Evolutionary conservation across 2,329 filamentous ascomycete genomes (phyloP).

Genomic region (Pyrenophora tritici-repentis): DNA sequence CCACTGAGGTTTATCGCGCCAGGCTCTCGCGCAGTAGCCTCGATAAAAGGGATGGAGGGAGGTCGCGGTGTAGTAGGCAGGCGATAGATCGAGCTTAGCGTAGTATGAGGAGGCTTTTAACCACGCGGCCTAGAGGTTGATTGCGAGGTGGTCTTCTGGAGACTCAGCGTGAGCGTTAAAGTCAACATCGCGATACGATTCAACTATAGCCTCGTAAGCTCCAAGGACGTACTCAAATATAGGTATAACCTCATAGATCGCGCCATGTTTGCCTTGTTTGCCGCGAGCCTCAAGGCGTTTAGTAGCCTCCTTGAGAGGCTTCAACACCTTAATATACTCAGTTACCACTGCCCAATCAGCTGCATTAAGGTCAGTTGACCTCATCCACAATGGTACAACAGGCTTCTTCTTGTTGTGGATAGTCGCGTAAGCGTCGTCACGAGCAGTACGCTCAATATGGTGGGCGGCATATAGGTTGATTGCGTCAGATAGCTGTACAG

Average conservation of each 20-base stretch:
- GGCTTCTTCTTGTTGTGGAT: neutral
- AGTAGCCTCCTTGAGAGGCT: slow-evolving; percentile 1
- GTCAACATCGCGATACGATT: too few relatives aligned
- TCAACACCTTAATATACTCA: slow-evolving; percentile 5
- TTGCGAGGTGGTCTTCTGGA: slow-evolving; percentile 8
- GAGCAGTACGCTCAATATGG: neutral
- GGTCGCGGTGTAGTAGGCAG: too few relatives aligned
- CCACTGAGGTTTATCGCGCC: neutral
- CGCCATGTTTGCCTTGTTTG: too few relatives aligned
- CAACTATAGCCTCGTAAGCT: neutral
- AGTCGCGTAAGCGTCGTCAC: neutral
- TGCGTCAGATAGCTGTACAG: neutral
- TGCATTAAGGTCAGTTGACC: neutral
- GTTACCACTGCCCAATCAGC: slow-evolving; percentile 2
- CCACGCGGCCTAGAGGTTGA: slow-evolving; percentile 7
- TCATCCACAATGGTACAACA: neutral
- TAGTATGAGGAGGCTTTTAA: slow-evolving; percentile 10
- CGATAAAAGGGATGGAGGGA: slow-evolving; percentile 4
- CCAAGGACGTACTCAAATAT: neutral
- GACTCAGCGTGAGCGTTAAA: neutral
- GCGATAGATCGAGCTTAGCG: neutral
- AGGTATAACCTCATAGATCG: neutral
- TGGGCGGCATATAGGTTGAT: neutral
- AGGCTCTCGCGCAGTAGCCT: neutral
- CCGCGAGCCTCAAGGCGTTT: slow-evolving; percentile 5